Percentiles rank a stretch among this genome's conserved stretches.
Evolutionary conservation across 2,329 filamentous ascomycete species (phyloP).

Genomic region (Cadophora malorum): DNA sequence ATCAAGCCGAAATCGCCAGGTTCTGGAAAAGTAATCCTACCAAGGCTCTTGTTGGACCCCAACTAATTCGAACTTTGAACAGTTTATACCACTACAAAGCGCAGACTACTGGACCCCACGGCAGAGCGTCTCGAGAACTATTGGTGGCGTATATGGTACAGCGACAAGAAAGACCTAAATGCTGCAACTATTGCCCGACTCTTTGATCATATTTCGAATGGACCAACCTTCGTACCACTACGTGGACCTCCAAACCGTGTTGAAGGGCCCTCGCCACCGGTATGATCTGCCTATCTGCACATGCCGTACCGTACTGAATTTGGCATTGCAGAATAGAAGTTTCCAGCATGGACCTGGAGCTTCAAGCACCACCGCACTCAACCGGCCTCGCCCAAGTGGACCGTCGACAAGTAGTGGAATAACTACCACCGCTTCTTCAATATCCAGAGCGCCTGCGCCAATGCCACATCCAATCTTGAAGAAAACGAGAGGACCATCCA

Average conservation of each 20-base stretch:
- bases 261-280: constrained; percentile 53
- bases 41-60: constrained; percentile 6
- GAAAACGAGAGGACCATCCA: constrained; percentile 61
- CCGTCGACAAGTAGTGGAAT: constrained; percentile 32
- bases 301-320: constrained; percentile 37
- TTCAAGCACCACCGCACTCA: constrained; percentile 37
- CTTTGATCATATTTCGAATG: constrained; percentile 64
- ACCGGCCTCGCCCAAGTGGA: constrained; percentile 27
- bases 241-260: constrained; percentile 60
- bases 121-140: constrained; percentile 68
- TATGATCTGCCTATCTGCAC: constrained; percentile 45
- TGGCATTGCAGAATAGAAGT: constrained; percentile 35
- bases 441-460: constrained; percentile 48
- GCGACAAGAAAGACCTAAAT: constrained; percentile 53
- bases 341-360: constrained; percentile 33
- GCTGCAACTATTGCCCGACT: constrained; percentile 60
- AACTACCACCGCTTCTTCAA: constrained; percentile 21
- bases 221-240: constrained; percentile 62
- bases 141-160: constrained; percentile 71
- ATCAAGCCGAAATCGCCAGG: constrained; percentile 59
- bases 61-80: constrained; percentile 32
- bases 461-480: constrained; percentile 63
- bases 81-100: constrained; percentile 68
- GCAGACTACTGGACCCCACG: constrained; percentile 65
- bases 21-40: constrained; percentile 60